These are phyloP conservation scores for Torulaspora maleeae DNA, from an alignment of 805 yeast species.

Conservation along the genomic window DNA sequence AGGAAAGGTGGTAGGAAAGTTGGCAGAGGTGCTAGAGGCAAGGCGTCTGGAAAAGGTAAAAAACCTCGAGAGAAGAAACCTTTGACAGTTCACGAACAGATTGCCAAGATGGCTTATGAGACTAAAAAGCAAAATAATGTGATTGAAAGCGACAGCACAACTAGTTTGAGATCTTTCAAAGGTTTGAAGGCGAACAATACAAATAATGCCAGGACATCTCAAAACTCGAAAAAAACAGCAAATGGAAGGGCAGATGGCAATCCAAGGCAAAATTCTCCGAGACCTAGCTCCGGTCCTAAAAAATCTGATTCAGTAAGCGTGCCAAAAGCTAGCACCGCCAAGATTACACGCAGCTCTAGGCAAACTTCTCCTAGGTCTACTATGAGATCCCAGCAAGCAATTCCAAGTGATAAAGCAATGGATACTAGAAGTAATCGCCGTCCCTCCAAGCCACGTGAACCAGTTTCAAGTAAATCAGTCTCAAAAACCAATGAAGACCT, in stretches of 20 bases:
- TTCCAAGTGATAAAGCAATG: too few relatives aligned
- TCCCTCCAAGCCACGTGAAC: background rate
- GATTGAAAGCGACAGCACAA: constrained; percentile 39
- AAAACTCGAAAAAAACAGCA: background rate
- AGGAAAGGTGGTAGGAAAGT: constrained; percentile 34
- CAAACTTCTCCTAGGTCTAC: background rate
- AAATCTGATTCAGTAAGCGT: background rate
- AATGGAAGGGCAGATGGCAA: background rate
- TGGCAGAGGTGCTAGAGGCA: constrained; percentile 35
- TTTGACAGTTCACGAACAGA: constrained; percentile 26
- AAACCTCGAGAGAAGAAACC: constrained; percentile 19
- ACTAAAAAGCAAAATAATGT: constrained; percentile 35
- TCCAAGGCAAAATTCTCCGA: background rate
- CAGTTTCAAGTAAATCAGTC: background rate
- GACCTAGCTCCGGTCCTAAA: background rate
- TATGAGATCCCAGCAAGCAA: background rate
- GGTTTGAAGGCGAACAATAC: constrained; percentile 29
- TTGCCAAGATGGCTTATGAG: constrained; percentile 27
- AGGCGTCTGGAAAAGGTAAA: constrained; percentile 11
- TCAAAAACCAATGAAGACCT: background rate
- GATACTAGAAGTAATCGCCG: too few relatives aligned
- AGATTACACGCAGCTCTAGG: background rate
- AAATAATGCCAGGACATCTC: background rate
- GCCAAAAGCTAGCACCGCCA: background rate
- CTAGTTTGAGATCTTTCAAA: constrained; percentile 39